Base-by-base conservation (phyloP, 148 eudicot genomes). In the Rhododendron kiyosumense region DNA sequence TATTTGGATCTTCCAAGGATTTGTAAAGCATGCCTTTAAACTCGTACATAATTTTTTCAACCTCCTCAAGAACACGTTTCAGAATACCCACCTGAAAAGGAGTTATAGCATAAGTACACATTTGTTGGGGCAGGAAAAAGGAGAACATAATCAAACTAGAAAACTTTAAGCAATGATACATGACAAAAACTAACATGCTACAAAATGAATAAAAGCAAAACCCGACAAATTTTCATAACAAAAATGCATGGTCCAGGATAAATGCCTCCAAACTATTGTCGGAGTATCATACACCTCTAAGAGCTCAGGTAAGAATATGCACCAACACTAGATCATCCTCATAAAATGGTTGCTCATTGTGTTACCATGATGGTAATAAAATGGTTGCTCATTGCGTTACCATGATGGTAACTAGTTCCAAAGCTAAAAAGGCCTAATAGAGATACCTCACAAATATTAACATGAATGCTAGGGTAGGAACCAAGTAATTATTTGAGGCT, bases 11-110 rank as follows among this genome's bases (percentile, higher is more conserved):
- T 91, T 95, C 99, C 96, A 97, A 90, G 82, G 99, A 91, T 89
- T 89, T 95, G 92, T 93, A 91, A 82, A 97, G 94, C 83, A 92
- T 94, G 82, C 96, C 94, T 93, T 93, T 97, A 85, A 97, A 97
- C 90, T 97, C 98, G 41, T 93, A 95, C 98, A 95, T 93, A 49
- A 97, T 96, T 89, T 97, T 95, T 86, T 97, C 99, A 83, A 97
- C 98, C 93, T 95, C 99, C 91, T 95, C 98, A 84, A 97, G 96
- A 26, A 97, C 98, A 85, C 98, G 96, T 88, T 97, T 97, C 85
- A 97, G 91, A 88, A 97, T 97, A 85, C 99, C 97, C 84, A 97
- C 96, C 99, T 97, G 92, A 81, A 92, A 88, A 84, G 57, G 76
- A 38, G 71, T 4, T 57, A 26, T 43, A 43, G 43, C 38, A 54